Conservation (phyloP, 2,329 filamentous ascomycete genomes). For the Myriangium duriaei region DNA sequence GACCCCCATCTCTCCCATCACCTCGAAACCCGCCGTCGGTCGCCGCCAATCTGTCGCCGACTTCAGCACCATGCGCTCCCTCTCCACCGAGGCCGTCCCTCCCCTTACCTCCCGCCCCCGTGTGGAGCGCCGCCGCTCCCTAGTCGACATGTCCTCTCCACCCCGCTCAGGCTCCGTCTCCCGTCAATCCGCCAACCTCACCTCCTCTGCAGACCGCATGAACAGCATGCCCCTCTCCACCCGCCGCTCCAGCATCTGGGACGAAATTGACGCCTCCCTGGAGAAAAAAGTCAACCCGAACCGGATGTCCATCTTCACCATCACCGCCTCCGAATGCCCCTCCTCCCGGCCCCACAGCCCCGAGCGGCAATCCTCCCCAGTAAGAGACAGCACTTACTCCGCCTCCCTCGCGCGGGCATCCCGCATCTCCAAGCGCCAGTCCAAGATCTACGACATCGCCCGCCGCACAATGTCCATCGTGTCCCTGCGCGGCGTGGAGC, state of each 20-base stretch:
- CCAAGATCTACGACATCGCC: constrained; percentile 7
- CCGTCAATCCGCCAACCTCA: constrained; percentile 2
- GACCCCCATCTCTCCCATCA: background rate
- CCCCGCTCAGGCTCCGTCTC: constrained; percentile 1
- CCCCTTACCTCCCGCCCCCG: background rate
- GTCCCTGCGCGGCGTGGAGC: background rate
- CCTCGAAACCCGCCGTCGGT: background rate
- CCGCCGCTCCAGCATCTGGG: constrained; percentile 7
- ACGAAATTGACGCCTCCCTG: constrained; percentile 9
- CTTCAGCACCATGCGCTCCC: constrained; percentile 6
- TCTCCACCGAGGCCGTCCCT: constrained; percentile 1
- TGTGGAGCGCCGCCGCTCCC: constrained; percentile 1
- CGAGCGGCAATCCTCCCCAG: constrained; percentile 1
- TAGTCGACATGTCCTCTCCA: background rate
- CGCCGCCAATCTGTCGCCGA: constrained; percentile 6
- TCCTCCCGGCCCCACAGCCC: background rate
- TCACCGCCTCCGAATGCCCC: constrained; percentile 4
- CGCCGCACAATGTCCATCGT: constrained; percentile 6
- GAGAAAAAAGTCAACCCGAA: constrained; percentile 7
- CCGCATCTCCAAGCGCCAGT: background rate
- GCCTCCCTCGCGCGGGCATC: background rate
- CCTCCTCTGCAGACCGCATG: constrained; percentile 4
- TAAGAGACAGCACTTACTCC: constrained; percentile 4
- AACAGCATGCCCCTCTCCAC: background rate
- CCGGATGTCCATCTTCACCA: constrained; percentile 10